Evolutionary conservation across 2,329 filamentous ascomycete species (phyloP).

Genomic region (Botrytis porri): DNA sequence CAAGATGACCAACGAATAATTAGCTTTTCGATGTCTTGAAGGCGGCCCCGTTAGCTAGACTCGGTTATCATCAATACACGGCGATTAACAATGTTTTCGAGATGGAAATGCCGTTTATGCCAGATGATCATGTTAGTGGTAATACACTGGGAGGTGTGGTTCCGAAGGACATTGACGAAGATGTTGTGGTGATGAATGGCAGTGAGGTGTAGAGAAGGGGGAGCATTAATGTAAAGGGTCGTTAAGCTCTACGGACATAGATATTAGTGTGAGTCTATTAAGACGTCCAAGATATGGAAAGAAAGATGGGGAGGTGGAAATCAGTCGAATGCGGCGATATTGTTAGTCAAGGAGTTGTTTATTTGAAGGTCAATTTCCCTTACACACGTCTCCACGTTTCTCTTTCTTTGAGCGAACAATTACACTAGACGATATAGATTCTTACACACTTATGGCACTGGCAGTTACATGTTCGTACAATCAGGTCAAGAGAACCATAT

Average conservation of each 20-base stretch:
- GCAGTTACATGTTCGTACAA: neutral
- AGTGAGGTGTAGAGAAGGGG: neutral
- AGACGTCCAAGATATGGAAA: neutral
- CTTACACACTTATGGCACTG: neutral
- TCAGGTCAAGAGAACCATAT: neutral
- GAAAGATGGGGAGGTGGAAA: neutral
- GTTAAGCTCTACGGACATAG: too few species aligned
- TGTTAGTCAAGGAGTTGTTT: neutral
- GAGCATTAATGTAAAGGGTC: neutral
- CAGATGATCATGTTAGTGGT: constrained; percentile 24
- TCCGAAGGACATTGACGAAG: neutral
- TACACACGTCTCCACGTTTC: neutral
- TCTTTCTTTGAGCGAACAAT: too few species aligned
- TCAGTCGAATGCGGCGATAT: neutral
- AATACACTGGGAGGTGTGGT: constrained; percentile 9
- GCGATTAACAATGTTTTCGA: constrained; percentile 24
- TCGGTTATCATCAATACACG: constrained; percentile 27
- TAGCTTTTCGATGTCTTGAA: constrained; percentile 26
- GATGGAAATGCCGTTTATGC: constrained; percentile 25
- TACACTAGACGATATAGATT: rapidly evolving
- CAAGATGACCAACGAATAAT: neutral
- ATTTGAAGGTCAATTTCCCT: neutral
- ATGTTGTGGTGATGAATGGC: neutral
- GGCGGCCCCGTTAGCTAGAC: constrained; percentile 22
- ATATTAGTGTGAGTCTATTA: neutral